phyloP scores from a whole-genome alignment of 352 stramenopile genomes.

The Globisporangium abappressorium region DNA sequence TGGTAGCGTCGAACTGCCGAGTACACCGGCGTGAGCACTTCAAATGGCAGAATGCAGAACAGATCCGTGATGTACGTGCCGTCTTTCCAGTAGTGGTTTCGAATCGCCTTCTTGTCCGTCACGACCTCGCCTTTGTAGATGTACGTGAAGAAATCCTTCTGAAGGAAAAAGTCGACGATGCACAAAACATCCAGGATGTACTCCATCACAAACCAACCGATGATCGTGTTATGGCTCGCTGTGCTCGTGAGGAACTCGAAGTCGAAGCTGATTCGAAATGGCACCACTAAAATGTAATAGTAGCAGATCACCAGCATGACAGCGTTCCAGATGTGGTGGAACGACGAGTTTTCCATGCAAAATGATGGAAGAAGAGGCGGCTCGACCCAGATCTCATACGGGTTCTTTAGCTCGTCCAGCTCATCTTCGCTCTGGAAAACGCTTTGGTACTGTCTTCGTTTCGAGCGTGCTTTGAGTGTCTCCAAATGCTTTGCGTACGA shows the following conservation, averaged over 20 bases:
- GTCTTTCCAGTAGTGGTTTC: constrained; percentile 29
- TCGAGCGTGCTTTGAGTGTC: constrained; percentile 19
- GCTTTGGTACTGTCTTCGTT: constrained; percentile 15
- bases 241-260: constrained; percentile 22
- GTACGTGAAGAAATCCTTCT: constrained; percentile 30
- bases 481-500: constrained; percentile 25
- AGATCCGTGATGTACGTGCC: constrained; percentile 33
- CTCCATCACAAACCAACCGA: constrained; percentile 33
- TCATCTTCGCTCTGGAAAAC: constrained; percentile 16
- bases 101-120: constrained; percentile 22
- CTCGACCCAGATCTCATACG: constrained; percentile 33
- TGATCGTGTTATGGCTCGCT: constrained; percentile 5
- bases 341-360: constrained; percentile 27
- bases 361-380: constrained; percentile 24
- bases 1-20: not conserved
- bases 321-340: constrained; percentile 23
- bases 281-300: constrained; percentile 32
- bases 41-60: constrained; percentile 27
- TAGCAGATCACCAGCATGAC: constrained; percentile 31
- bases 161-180: constrained; percentile 31
- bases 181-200: constrained; percentile 35
- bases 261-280: constrained; percentile 30
- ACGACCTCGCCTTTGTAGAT: constrained; percentile 32
- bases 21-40: constrained; percentile 20
- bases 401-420: not conserved